A percentile compares a stretch with the other conserved stretches of the same genome.
Conservation (phyloP, 164 flowering plant genomes). For the Piper betle region DNA sequence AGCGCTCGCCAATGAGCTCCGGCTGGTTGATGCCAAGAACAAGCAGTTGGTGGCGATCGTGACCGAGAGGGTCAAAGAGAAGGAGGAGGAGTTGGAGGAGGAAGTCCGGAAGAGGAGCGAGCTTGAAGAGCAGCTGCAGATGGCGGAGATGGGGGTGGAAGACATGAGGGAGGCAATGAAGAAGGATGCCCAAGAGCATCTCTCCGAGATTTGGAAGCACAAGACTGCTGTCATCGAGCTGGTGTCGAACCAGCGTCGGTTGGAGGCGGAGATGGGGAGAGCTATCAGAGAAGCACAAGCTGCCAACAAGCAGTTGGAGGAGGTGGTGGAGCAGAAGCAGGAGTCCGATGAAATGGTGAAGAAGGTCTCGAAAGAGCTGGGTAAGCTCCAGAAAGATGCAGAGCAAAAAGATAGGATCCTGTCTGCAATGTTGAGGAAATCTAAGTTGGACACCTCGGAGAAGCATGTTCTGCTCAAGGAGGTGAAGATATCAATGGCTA, state of each 20-base stretch:
- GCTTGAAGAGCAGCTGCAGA: slow-evolving; percentile 39
- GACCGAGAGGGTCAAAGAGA: slow-evolving; percentile 34
- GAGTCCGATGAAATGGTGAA: slow-evolving; percentile 47
- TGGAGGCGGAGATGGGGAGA: slow-evolving; percentile 84
- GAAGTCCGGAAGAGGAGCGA: slow-evolving; percentile 36
- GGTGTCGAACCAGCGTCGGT: slow-evolving; percentile 79
- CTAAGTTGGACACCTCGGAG: slow-evolving; percentile 60
- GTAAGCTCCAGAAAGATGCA: slow-evolving; percentile 49
- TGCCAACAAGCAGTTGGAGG: slow-evolving; percentile 47
- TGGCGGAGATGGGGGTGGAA: slow-evolving; percentile 25
- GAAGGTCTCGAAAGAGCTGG: slow-evolving; percentile 52
- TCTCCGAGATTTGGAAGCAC: slow-evolving; percentile 59
- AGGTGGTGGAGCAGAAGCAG: slow-evolving; percentile 50
- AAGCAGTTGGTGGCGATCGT: slow-evolving; percentile 34
- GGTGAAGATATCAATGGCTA: slow-evolving; percentile 51
- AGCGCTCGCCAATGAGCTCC: slow-evolving; percentile 41
- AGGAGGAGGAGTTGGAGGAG: slow-evolving; percentile 42
- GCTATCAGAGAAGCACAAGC: slow-evolving; percentile 62
- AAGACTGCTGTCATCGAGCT: slow-evolving; percentile 87
- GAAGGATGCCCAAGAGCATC: slow-evolving; percentile 45
- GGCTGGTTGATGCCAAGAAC: slow-evolving; percentile 30
- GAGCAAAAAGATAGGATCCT: slow-evolving; percentile 85
- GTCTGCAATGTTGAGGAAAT: slow-evolving; percentile 78
- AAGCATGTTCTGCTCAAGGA: slow-evolving; percentile 65
- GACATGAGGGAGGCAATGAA: slow-evolving; percentile 44